Base-by-base conservation (phyloP, 1,139 yeast genomes). In the Magnusiomyces tetraspermus region DNA sequence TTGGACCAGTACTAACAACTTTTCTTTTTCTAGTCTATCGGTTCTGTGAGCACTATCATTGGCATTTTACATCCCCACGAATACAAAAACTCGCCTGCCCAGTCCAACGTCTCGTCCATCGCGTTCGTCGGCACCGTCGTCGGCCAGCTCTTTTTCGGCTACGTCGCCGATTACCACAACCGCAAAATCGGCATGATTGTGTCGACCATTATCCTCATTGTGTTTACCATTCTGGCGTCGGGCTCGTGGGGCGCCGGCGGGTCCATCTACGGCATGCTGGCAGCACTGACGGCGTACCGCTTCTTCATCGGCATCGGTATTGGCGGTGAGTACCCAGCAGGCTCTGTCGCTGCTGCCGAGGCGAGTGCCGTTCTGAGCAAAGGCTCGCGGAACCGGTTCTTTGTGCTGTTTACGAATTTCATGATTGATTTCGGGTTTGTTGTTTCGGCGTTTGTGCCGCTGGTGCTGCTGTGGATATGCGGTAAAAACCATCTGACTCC, bases 261-360 rank as follows among this genome's bases (percentile, higher is more conserved):
- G 47, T 71, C 82, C 23, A 70, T 79, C 21, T 73, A 77, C 51
- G 96, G 96, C 37, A 71, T 88, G 70, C 79, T 88, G 60, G 82
- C 88, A 5, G 92, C 95, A 22, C 72, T 90, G 50, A 87, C 95
- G 13, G 83, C 82, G 19, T 87, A 85, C 68, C 78, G 97, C 67
- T 86, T 87, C 70, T 85, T 90, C 67, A 73, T 90, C 52, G 97
- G 96, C 68, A 76, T 85, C 59, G 94, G 89, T 58, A 75, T 76
- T 55, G 76, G 75, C 23, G 90, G 95, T 51, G 97, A 90, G 71
- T 90, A 90, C 66, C 96, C 96, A 46, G 84, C 95, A 24, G 88
- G 96, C 40, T 85, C 96, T 1, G 94, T 90, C 28, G 95, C 95
- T 48, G 88, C 95, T 59, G 90, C 96, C 31, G 97, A 90, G 70